These are phyloP conservation scores for Helicostylum pulchrum DNA, from an alignment of 192 early-diverging fungal genomes.

Conservation along the genomic window DNA sequence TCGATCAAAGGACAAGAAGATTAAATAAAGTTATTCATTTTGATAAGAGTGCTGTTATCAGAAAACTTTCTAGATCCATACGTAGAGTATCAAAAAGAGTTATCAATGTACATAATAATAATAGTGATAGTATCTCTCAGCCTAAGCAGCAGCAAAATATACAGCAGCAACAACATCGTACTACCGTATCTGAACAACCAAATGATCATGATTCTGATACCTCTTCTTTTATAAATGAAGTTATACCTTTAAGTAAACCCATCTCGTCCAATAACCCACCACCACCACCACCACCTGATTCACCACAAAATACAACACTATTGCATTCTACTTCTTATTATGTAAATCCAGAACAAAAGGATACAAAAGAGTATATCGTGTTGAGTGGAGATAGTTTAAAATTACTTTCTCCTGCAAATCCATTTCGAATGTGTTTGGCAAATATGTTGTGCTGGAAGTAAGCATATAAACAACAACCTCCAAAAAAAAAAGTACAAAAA, in stretches of 20 bases:
- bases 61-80: neutral
- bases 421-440: constrained; percentile 37
- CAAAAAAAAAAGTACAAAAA: neutral
- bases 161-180: neutral
- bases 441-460: constrained; percentile 43
- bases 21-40: neutral
- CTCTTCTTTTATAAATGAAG: neutral
- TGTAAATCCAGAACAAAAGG: neutral
- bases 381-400: constrained; percentile 31
- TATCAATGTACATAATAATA: constrained; percentile 11
- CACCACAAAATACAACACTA: neutral
- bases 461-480: constrained; percentile 7
- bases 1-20: constrained; percentile 3
- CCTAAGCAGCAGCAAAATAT: no score
- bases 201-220: neutral
- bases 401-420: constrained; percentile 44
- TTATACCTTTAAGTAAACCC: constrained; percentile 7
- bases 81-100: constrained; percentile 14
- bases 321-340: neutral
- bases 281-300: no score
- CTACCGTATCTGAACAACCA: neutral
- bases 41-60: neutral
- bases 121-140: neutral
- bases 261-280: neutral
- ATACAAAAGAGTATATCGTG: neutral